A percentile compares a stretch with the other conserved stretches of the same genome.
Conservation (phyloP, 106 monocot genomes). For the Dendrobium huoshanense region DNA sequence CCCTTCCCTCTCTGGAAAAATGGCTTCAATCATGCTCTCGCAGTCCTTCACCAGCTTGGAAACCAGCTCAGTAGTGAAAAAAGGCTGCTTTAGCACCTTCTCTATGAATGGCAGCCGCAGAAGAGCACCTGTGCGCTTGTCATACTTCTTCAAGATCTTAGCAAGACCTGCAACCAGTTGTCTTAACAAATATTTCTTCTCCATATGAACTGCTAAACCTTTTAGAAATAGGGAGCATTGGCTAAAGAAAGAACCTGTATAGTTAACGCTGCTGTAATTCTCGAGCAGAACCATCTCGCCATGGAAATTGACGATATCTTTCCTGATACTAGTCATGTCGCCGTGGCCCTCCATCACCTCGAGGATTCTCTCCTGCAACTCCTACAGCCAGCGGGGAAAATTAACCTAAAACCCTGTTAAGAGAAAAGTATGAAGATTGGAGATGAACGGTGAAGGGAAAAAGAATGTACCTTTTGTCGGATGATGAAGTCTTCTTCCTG, state of each 20-base stretch:
- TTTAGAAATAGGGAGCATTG: neutral
- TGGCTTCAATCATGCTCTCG: conserved; percentile 57
- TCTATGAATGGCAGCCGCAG: conserved; percentile 75
- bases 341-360: conserved; percentile 7
- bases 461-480: conserved; percentile 36
- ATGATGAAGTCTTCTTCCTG: conserved; percentile 89
- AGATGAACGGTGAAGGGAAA: neutral
- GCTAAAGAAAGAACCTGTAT: conserved; percentile 51
- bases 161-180: conserved; percentile 47
- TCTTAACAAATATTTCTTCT: no score
- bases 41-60: conserved; percentile 72
- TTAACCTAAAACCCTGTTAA: neutral
- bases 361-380: conserved; percentile 55
- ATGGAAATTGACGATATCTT: conserved; percentile 70
- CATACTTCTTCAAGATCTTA: conserved; percentile 95
- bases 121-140: conserved; percentile 71
- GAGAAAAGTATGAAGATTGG: neutral
- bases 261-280: conserved; percentile 91
- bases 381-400: conserved; percentile 18
- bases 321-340: conserved; percentile 45
- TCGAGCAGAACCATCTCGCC: conserved; percentile 92
- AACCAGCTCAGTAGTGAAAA: conserved; percentile 83
- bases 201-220: no score
- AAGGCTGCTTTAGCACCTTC: conserved; percentile 75
- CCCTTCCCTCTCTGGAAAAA: conserved; percentile 22